Evolutionary conservation across 441 rosid genomes (phyloP), one percentile per base, ranked within the genome.

Genomic region (Populus hybrid): DNA sequence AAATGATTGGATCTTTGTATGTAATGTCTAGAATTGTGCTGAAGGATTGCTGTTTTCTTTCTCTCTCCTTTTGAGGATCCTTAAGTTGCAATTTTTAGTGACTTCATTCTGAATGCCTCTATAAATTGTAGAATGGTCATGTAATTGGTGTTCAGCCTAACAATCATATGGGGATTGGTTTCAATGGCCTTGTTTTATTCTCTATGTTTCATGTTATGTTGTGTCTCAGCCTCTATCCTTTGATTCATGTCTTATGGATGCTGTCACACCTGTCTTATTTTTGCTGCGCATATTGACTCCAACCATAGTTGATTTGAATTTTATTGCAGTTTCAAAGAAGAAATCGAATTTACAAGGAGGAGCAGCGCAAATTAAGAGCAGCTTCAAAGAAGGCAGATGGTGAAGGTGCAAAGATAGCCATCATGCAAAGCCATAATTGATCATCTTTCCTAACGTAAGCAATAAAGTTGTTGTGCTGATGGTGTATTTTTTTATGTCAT

Each of bases 291-390:
- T 6, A 21, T 21, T 18, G 67, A 9, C 26, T 7, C 26, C 67
- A 63, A 63, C 10, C 67, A 19, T 63, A 12, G n/a, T 14, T 12
- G 57, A 30, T 67, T 18, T 18, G 19, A 35, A 28, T 28, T 67
- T 50, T 79, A 64, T 82, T 84, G 75, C 90, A 92, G 99, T 95
- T 93, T 82, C 92, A 92, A 81, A 84, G 99, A 63, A 92, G 99
- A 82, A 95, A 95, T 80, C 89, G 96, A 53, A 88, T 95, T 72
- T 95, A 93, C 86, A 95, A 95, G 89, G 99, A 95, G 87, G 99
- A 95, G 85, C 97, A 95, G 81, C 98, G 98, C 28, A 89, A 92
- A 81, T 76, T 93, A 75, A 84, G 98, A 71, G 96, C 98, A 21
- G 98, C 94, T 53, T 83, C 90, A n/a, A 86, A 86, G 53, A 90